Evolutionary conservation across 331 rosid species (phyloP).

Genomic region (Telfairia occidentalis): DNA sequence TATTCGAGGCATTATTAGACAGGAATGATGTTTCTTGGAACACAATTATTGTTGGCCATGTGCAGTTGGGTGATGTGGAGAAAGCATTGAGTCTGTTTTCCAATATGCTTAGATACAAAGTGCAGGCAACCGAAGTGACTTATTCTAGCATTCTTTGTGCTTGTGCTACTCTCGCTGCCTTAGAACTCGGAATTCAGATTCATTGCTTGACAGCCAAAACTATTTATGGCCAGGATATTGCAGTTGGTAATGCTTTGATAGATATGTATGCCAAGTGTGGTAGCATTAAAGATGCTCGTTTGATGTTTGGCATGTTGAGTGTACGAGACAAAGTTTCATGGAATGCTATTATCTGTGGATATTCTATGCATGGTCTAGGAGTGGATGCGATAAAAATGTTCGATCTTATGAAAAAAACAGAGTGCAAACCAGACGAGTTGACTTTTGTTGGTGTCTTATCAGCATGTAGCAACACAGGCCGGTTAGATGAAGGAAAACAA

Average conservation of each 20-base stretch:
- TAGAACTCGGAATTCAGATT: slow-evolving; percentile 36
- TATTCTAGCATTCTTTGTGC: slow-evolving; percentile 43
- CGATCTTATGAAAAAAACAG: slow-evolving; percentile 28
- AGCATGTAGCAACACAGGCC: slow-evolving; percentile 41
- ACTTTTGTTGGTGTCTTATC: slow-evolving; percentile 41
- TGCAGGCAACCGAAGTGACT: slow-evolving; percentile 34
- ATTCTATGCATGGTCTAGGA: slow-evolving; percentile 34
- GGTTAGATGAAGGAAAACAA: slow-evolving; percentile 31
- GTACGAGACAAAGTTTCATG: slow-evolving; percentile 34
- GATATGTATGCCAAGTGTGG: slow-evolving; percentile 53
- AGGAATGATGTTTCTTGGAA: slow-evolving; percentile 41
- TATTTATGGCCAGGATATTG: slow-evolving; percentile 22
- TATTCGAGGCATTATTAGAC: slow-evolving; percentile 22
- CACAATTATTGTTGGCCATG: slow-evolving; percentile 37
- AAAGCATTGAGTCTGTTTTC: slow-evolving; percentile 29
- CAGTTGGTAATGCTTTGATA: slow-evolving; percentile 35
- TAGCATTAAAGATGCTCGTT: slow-evolving; percentile 26
- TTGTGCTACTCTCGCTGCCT: slow-evolving; percentile 31
- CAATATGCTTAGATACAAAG: slow-evolving; percentile 21
- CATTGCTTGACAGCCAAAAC: slow-evolving; percentile 39
- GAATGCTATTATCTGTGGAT: slow-evolving; percentile 42
- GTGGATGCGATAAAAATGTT: slow-evolving; percentile 26
- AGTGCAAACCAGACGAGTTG: slow-evolving; percentile 28
- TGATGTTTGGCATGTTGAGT: slow-evolving; percentile 29
- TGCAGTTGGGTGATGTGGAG: slow-evolving; percentile 34